Conservation (phyloP, 73 alveolate genomes). For the Uronychia binucleata region DNA sequence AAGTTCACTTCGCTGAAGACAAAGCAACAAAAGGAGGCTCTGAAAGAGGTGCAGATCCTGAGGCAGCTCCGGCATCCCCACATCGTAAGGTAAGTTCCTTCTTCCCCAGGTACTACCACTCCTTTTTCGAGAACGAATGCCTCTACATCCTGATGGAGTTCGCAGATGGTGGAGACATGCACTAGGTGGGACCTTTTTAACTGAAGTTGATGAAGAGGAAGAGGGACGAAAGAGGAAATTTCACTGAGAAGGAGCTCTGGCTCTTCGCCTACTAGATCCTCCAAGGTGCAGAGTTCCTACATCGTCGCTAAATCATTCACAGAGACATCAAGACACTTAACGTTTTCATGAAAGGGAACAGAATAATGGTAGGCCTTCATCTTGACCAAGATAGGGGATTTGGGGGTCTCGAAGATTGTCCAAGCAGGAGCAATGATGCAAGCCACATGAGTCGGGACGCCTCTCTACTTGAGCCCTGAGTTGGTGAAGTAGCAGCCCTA, state of each 20-base stretch:
- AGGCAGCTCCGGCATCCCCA: constrained; percentile 87
- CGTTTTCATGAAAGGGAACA: constrained; percentile 82
- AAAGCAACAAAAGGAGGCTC: constrained; percentile 88
- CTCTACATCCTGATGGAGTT: constrained; percentile 96
- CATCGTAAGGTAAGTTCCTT: constrained; percentile 70
- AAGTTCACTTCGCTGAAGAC: no score
- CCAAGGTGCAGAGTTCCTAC: constrained; percentile 91
- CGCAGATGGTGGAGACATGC: constrained; percentile 97
- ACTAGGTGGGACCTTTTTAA: constrained; percentile 40
- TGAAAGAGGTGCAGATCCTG: constrained; percentile 91
- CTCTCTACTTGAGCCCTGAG: constrained; percentile 97
- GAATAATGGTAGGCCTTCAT: constrained; percentile 44
- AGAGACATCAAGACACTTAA: constrained; percentile 96
- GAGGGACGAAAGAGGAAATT: constrained; percentile 59
- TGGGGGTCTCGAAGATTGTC: constrained; percentile 25
- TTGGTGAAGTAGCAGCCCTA: constrained; percentile 92
- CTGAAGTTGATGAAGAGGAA: constrained; percentile 53
- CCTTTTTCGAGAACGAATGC: constrained; percentile 90
- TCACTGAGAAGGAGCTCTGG: constrained; percentile 92
- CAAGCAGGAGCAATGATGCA: constrained; percentile 74
- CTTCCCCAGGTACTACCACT: constrained; percentile 69
- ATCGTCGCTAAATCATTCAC: constrained; percentile 90
- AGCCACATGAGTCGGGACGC: constrained; percentile 97
- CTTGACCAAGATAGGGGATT: constrained; percentile 35
- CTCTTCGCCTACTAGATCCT: constrained; percentile 83